These are phyloP conservation scores for Boletus barrowsii DNA, from an alignment of 768 basidiomycete species.

Conservation along the genomic window DNA sequence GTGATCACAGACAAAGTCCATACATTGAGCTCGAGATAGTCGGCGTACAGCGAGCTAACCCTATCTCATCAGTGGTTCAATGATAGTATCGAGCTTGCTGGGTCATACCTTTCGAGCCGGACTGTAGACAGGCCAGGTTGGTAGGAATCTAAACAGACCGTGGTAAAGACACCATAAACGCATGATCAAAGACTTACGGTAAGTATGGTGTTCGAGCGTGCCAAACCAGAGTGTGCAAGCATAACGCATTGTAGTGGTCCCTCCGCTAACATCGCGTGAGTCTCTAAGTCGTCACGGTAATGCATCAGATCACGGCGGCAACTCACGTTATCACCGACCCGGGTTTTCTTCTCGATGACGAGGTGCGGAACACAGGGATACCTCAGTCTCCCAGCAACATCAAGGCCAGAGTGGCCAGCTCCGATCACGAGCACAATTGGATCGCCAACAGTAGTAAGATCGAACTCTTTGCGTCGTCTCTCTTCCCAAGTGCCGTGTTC, in stretches of 20 bases:
- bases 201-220: slow-evolving; percentile 56
- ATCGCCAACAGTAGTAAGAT: slow-evolving; percentile 43
- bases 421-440: slow-evolving; percentile 63
- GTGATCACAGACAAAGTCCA: slow-evolving; percentile 53
- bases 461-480: slow-evolving; percentile 7
- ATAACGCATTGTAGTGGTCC: slow-evolving; percentile 55
- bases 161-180: background rate
- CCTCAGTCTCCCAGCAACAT: slow-evolving; percentile 61
- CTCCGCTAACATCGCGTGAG: slow-evolving; percentile 39
- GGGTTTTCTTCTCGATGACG: slow-evolving; percentile 50
- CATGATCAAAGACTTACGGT: slow-evolving; percentile 34
- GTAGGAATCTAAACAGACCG: slow-evolving; percentile 41
- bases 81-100: too few species aligned
- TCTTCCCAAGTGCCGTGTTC: slow-evolving; percentile 44
- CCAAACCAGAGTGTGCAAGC: slow-evolving; percentile 52
- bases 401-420: slow-evolving; percentile 66
- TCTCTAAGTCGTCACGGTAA: too few species aligned
- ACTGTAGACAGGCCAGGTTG: slow-evolving; percentile 51
- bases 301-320: background rate
- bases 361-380: slow-evolving; percentile 52
- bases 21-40: slow-evolving; percentile 54
- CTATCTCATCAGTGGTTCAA: background rate
- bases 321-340: slow-evolving; percentile 47
- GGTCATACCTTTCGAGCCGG: slow-evolving; percentile 46
- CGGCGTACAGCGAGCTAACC: slow-evolving; percentile 57